A percentile compares a stretch with the other conserved stretches of the same genome.
Evolutionary conservation across 805 yeast species (phyloP).

Genomic region (Kockiozyma suomiensis): DNA sequence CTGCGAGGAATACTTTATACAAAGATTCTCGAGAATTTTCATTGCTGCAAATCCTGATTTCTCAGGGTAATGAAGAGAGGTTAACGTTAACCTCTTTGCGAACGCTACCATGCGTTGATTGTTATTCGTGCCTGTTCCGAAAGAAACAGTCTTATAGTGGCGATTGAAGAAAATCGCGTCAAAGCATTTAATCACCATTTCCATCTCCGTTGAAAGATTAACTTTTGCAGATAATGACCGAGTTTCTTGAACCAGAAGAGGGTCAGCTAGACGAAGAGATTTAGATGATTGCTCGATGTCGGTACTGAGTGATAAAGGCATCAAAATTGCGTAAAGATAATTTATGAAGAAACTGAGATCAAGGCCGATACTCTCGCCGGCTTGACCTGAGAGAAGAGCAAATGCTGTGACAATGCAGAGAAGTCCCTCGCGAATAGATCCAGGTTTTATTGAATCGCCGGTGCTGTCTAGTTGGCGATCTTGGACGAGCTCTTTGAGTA

Average conservation of each 20-base stretch:
- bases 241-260: constrained; percentile 45
- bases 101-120: constrained; percentile 66
- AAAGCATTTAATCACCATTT: constrained; percentile 71
- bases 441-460: constrained; percentile 41
- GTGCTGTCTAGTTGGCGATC: constrained; percentile 42
- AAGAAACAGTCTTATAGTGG: constrained; percentile 28
- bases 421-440: constrained; percentile 61
- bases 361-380: constrained; percentile 68
- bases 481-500: constrained; percentile 73
- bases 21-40: constrained; percentile 75
- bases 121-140: constrained; percentile 32
- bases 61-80: constrained; percentile 78
- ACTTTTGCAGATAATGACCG: constrained; percentile 51
- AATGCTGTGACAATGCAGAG: constrained; percentile 89
- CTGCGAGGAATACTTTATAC: constrained; percentile 59
- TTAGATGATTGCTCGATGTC: constrained; percentile 86
- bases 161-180: constrained; percentile 82
- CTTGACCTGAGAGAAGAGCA: constrained; percentile 76
- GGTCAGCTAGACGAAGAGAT: constrained; percentile 78
- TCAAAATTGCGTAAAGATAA: constrained; percentile 68
- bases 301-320: constrained; percentile 71
- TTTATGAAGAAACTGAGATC: constrained; percentile 82
- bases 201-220: constrained; percentile 86
- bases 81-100: constrained; percentile 73
- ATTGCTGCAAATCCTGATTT: constrained; percentile 77